Evolutionary conservation across 108 stramenopile genomes (phyloP).

Genomic region (Cyclotella atomus): DNA sequence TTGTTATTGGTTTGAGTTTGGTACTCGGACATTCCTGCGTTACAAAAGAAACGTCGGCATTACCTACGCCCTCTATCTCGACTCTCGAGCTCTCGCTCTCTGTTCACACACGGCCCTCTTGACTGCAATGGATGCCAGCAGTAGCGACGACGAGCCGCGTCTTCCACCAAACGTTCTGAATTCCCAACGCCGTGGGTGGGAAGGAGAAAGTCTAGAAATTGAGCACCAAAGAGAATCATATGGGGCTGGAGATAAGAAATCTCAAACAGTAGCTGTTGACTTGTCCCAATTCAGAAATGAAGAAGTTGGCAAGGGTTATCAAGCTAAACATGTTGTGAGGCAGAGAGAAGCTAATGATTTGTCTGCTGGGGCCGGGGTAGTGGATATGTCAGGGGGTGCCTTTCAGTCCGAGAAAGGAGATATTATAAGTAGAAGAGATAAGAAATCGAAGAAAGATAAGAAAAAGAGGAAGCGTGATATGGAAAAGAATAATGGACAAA

Average conservation of each 20-base stretch:
- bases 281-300: constrained; percentile 77
- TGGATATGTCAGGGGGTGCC: constrained; percentile 56
- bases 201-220: constrained; percentile 32
- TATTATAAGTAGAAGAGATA: constrained; percentile 5
- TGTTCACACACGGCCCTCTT: not conserved
- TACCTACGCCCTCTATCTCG: no score
- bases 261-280: constrained; percentile 59
- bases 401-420: constrained; percentile 8
- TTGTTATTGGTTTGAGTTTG: no score
- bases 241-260: constrained; percentile 1
- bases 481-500: constrained; percentile 10
- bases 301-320: constrained; percentile 83
- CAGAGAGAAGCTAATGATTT: constrained; percentile 45
- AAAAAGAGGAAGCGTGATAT: constrained; percentile 12
- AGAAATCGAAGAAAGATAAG: not conserved
- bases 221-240: constrained; percentile 40
- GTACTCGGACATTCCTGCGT: no score
- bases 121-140: constrained; percentile 9
- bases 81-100: no score
- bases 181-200: constrained; percentile 31
- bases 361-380: constrained; percentile 17
- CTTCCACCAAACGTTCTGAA: constrained; percentile 21
- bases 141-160: constrained; percentile 26
- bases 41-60: not conserved
- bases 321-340: constrained; percentile 83